Evolutionary conservation across 2,329 filamentous ascomycete species (phyloP), one percentile per base, ranked within the genome.

Genomic region (Capronia epimyces): DNA sequence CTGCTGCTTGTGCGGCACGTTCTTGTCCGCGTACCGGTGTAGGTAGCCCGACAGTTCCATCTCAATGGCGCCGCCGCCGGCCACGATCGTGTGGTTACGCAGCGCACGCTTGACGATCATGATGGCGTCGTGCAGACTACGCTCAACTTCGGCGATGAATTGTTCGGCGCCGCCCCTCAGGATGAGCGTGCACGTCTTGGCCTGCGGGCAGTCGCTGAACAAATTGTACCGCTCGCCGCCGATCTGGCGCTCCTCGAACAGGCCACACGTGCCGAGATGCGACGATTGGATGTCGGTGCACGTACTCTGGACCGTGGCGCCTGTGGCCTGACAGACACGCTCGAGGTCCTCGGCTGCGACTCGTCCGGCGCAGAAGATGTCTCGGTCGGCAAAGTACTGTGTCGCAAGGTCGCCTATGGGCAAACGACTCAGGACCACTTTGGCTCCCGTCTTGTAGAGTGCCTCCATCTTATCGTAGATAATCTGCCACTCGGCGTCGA

Each of bases 101-200:
- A 97, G 89, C 22, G 93, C 89, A 56, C 94, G 89, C 82, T 97
- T 97, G 67, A 98, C 93, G 65, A 98, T 95, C 93, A 98, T 98
- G 72, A 98, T 97, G 63, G 93, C 93, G 66, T 98, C 93, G 77
- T 98, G 93, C 60, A 98, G 80, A 67, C 89, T 95, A 59, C 93
- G 87, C 77, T 98, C 93, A 1, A 96, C 93, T 71, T 98, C 93
- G 52, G 93, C 93, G 64, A 98, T 98, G 74, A 98, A 98, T 70
- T 98, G 93, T 76, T 98, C 93, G 29, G 93, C 93, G 60, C 93
- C 93, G 65, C 93, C 93, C 66, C 93, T 87, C 57, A 98, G 84
- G 34, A 98, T 83, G 16, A 98, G 77, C 8, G 93, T 98, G 78
- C 93, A 98, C 1, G 93, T 97, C 80, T 95, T 95, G 59, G 93